These are phyloP conservation scores for Sarocladium kiliense DNA, from an alignment of 2,329 filamentous ascomycete genomes.

Conservation along the genomic window DNA sequence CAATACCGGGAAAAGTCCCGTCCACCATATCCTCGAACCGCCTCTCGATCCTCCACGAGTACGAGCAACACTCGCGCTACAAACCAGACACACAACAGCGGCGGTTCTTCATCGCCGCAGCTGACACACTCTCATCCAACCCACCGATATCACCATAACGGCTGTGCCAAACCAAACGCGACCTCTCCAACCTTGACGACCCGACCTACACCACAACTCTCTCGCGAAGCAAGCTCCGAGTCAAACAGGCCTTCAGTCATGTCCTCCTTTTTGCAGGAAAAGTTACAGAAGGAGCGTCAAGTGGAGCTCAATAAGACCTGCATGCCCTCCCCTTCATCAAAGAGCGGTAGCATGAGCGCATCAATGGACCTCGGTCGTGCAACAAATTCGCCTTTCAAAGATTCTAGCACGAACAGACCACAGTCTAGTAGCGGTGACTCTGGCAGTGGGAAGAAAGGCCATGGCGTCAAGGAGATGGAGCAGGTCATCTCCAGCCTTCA, in stretches of 20 bases:
- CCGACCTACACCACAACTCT: conserved; percentile 35
- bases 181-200: conserved; percentile 31
- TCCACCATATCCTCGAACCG: conserved; percentile 32
- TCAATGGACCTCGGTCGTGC: conserved; percentile 32
- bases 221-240: conserved; percentile 37
- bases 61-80: conserved; percentile 35
- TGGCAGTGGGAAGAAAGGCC: conserved; percentile 45
- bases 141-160: conserved; percentile 35
- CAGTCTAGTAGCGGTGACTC: conserved; percentile 34
- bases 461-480: conserved; percentile 65
- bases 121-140: conserved; percentile 27
- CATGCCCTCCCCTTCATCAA: conserved; percentile 21
- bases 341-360: conserved; percentile 30
- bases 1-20: conserved; percentile 22
- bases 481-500: conserved; percentile 62
- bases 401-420: conserved; percentile 31
- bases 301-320: conserved; percentile 37
- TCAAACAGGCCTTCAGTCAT: conserved; percentile 32
- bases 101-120: conserved; percentile 30
- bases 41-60: conserved; percentile 41
- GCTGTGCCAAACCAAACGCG: conserved; percentile 26
- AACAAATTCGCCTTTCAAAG: conserved; percentile 33
- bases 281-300: conserved; percentile 45
- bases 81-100: conserved; percentile 26
- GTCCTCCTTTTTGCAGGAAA: conserved; percentile 51